Conservation (phyloP, 2,329 filamentous ascomycete species). For the Exophiala xenobiotica region DNA sequence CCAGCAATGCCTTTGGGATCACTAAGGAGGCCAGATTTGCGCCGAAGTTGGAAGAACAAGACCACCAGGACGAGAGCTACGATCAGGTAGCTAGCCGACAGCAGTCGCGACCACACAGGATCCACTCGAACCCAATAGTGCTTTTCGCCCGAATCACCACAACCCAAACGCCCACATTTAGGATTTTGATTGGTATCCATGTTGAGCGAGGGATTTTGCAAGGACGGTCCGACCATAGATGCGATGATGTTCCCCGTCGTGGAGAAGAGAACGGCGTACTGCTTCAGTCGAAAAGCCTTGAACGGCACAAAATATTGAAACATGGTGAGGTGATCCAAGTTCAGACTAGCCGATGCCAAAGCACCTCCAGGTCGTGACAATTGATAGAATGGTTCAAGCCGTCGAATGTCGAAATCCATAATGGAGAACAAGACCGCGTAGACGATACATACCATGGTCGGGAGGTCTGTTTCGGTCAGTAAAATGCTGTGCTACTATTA, state of each 20-base stretch:
- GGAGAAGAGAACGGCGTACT: conserved; percentile 50
- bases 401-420: conserved; percentile 51
- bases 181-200: conserved; percentile 39
- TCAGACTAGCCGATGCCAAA: conserved; percentile 41
- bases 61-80: conserved; percentile 44
- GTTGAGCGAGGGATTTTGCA: conserved; percentile 48
- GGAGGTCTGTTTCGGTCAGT: conserved; percentile 35
- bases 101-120: conserved; percentile 45
- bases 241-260: conserved; percentile 47
- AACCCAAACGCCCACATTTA: conserved; percentile 29
- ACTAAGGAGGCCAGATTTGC: conserved; percentile 49
- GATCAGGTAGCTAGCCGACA: conserved; percentile 41
- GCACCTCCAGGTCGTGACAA: conserved; percentile 37
- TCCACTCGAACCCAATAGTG: conserved; percentile 44
- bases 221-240: conserved; percentile 46
- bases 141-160: conserved; percentile 12
- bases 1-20: conserved; percentile 52
- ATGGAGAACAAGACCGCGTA: conserved; percentile 53
- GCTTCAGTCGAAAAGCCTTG: conserved; percentile 45
- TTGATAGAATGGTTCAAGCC: conserved; percentile 52
- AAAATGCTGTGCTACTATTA: background rate
- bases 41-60: conserved; percentile 46
- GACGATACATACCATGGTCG: conserved; percentile 47
- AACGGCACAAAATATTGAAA: conserved; percentile 49
- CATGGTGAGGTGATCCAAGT: conserved; percentile 51